Evolutionary conservation across 2,329 filamentous ascomycete species (phyloP).

Genomic region (Shiraia bambusicola): DNA sequence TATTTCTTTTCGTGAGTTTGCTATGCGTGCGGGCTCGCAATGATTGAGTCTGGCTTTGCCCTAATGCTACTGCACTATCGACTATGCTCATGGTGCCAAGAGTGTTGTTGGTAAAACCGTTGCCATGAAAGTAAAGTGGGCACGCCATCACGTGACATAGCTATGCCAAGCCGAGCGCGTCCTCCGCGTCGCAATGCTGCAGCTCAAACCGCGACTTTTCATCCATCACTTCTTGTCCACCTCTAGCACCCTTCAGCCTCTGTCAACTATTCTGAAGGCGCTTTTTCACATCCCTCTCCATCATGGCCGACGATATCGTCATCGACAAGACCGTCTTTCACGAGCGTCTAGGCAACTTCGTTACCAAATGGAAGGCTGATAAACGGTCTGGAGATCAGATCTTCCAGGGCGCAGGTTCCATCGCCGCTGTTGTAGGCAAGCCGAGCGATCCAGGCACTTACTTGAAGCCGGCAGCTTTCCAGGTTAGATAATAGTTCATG

Average conservation of each 20-base stretch:
- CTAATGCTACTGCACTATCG: too few species aligned
- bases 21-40: too few species aligned
- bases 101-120: too few species aligned
- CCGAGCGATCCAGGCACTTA: slow-evolving; percentile 78
- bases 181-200: slow-evolving; percentile 24
- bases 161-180: slow-evolving; percentile 13
- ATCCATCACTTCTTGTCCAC: slow-evolving; percentile 15
- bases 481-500: slow-evolving; percentile 60
- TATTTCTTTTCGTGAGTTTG: too few species aligned
- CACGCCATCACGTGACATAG: slow-evolving; percentile 2
- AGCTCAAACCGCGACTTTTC: slow-evolving; percentile 26
- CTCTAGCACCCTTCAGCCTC: slow-evolving; percentile 14
- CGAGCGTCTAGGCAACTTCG: slow-evolving; percentile 83
- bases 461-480: slow-evolving; percentile 94
- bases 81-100: too few species aligned
- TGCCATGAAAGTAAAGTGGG: background rate
- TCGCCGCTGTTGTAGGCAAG: slow-evolving; percentile 92
- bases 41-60: too few species aligned
- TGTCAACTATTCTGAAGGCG: slow-evolving; percentile 23
- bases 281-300: slow-evolving; percentile 27
- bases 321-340: slow-evolving; percentile 95
- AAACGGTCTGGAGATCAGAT: slow-evolving; percentile 82
- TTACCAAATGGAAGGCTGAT: slow-evolving; percentile 93
- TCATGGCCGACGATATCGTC: slow-evolving; percentile 73
- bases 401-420: slow-evolving; percentile 83